Conservation (phyloP, 1,139 yeast genomes). For the Kodamaea anthophila region DNA sequence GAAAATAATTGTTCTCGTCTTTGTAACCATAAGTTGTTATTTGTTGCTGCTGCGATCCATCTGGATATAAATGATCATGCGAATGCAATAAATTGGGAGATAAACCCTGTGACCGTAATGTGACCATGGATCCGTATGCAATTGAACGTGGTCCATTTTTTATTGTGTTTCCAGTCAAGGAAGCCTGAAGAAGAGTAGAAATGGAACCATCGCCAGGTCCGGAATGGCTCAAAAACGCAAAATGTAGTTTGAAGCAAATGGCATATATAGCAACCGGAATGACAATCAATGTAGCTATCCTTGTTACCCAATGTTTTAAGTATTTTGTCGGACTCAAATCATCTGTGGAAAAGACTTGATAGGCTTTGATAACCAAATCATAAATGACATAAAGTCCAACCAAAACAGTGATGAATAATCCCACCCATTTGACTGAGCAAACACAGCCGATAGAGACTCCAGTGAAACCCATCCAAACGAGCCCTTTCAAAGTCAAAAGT, state of each 20-base stretch:
- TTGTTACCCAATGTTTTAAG: conserved; percentile 60
- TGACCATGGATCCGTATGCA: conserved; percentile 54
- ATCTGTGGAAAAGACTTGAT: conserved; percentile 33
- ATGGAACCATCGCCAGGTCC: conserved; percentile 78
- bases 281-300: conserved; percentile 62
- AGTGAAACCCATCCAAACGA: conserved; percentile 54
- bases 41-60: conserved; percentile 70
- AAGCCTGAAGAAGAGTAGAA: conserved; percentile 65
- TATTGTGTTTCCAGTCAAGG: conserved; percentile 51
- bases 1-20: conserved; percentile 63
- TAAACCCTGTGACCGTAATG: conserved; percentile 67
- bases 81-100: conserved; percentile 69
- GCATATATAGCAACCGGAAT: conserved; percentile 72
- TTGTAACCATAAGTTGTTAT: conserved; percentile 71
- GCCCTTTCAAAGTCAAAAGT: conserved; percentile 43
- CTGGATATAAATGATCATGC: conserved; percentile 62
- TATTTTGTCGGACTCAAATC: conserved; percentile 34
- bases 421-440: conserved; percentile 94
- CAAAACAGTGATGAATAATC: conserved; percentile 74
- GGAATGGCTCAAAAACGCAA: conserved; percentile 62
- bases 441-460: conserved; percentile 91
- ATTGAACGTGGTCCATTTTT: conserved; percentile 55
- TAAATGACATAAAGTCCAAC: conserved; percentile 81
- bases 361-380: conserved; percentile 64
- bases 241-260: conserved; percentile 74